Evolutionary conservation across 805 yeast genomes (phyloP).

Genomic region (Lipomyces lipofer): DNA sequence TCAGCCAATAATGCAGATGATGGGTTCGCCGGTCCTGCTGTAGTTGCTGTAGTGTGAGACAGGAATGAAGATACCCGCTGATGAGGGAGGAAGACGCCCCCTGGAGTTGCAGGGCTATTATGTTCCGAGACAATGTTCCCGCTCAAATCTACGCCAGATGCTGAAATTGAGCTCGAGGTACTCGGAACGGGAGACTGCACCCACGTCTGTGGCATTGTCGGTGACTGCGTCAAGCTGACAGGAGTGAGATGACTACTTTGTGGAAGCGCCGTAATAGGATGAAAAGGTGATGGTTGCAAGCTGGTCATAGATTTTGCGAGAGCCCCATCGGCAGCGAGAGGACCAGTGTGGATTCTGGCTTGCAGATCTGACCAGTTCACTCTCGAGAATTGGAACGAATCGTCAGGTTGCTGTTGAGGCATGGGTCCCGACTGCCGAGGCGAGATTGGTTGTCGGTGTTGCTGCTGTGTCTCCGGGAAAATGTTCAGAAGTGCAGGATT

Average conservation of each 20-base stretch:
- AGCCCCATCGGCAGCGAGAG: neutral
- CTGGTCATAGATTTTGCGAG: neutral
- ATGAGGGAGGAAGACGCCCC: neutral
- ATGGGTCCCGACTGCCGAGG: neutral
- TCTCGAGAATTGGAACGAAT: conserved; percentile 6
- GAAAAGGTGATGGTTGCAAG: neutral
- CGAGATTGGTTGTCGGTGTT: neutral
- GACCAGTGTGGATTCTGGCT: neutral
- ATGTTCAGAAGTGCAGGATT: too few relatives aligned
- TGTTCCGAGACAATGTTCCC: neutral
- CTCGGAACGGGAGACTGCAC: neutral
- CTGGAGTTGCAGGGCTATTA: conserved; percentile 1
- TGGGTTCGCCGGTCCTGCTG: neutral
- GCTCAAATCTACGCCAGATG: too few relatives aligned
- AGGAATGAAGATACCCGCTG: neutral
- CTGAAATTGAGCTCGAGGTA: neutral
- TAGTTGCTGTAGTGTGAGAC: neutral
- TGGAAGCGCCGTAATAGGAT: neutral
- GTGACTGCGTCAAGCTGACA: conserved; percentile 13
- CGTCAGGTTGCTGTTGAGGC: neutral
- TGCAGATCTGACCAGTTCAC: conserved; percentile 14
- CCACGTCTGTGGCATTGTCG: conserved; percentile 11
- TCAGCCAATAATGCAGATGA: neutral
- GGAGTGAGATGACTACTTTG: neutral
- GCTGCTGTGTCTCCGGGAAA: too few relatives aligned